These are phyloP conservation scores for Parasitella parasitica DNA, from an alignment of 371 early-diverging fungal species.

Conservation along the genomic window DNA sequence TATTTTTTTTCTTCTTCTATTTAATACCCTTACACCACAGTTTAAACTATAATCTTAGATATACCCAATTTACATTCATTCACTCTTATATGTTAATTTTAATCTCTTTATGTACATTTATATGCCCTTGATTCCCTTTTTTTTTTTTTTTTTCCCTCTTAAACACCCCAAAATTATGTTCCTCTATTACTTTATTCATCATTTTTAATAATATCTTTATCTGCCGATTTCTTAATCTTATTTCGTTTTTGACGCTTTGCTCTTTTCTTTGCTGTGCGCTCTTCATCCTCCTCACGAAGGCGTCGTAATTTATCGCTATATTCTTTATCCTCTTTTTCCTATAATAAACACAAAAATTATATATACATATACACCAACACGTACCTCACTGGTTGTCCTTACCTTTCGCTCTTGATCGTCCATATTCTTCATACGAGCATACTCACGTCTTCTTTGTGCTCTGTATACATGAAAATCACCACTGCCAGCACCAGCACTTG, in stretches of 20 bases:
- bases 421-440: constrained; percentile 75
- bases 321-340: constrained; percentile 50
- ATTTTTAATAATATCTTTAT: constrained; percentile 13
- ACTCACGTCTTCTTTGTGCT: constrained; percentile 86
- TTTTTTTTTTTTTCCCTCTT: not conserved
- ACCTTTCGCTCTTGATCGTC: constrained; percentile 79
- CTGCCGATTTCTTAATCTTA: constrained; percentile 27
- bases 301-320: constrained; percentile 59
- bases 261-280: constrained; percentile 83
- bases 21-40: not conserved
- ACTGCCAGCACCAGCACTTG: constrained; percentile 95
- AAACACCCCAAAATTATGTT: not conserved
- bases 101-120: constrained; percentile 2
- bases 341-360: not conserved
- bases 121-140: constrained; percentile 6
- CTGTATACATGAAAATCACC: constrained; percentile 96
- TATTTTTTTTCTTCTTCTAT: too few species aligned
- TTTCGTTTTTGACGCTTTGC: constrained; percentile 79
- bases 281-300: constrained; percentile 68
- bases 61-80: not conserved
- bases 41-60: not conserved
- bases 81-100: not conserved
- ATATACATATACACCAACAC: not conserved
- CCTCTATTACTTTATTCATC: not conserved
- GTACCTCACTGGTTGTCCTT: constrained; percentile 7